Percentiles rank a stretch among this genome's conserved stretches.
Conservation (phyloP, 768 basidiomycete species). For the Leccinum variicolor region DNA sequence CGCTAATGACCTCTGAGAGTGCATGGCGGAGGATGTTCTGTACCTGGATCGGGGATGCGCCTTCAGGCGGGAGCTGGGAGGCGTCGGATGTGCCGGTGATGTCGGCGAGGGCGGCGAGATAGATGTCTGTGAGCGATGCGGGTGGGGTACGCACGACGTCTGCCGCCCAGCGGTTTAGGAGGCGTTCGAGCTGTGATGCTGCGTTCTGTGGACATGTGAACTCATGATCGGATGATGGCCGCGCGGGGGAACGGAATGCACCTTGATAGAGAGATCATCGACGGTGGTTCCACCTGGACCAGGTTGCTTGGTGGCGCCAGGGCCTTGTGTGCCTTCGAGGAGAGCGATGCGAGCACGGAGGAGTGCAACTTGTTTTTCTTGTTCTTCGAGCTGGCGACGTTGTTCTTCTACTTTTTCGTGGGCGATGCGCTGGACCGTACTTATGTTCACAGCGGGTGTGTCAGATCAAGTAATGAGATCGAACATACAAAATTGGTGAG, state of each 20-base stretch:
- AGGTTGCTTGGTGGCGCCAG: slow-evolving; percentile 33
- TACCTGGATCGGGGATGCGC: slow-evolving; percentile 63
- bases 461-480: not conserved
- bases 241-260: slow-evolving; percentile 26
- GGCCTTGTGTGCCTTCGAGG: slow-evolving; percentile 54
- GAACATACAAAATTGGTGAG: slow-evolving; percentile 72
- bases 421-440: slow-evolving; percentile 57
- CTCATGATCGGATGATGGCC: not conserved
- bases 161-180: slow-evolving; percentile 86
- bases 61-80: slow-evolving; percentile 39
- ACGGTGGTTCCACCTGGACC: slow-evolving; percentile 63
- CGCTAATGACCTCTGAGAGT: slow-evolving; percentile 67
- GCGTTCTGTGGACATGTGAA: slow-evolving; percentile 49
- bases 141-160: slow-evolving; percentile 63
- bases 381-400: slow-evolving; percentile 72
- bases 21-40: slow-evolving; percentile 81
- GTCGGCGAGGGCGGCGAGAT: slow-evolving; percentile 57
- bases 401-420: slow-evolving; percentile 89
- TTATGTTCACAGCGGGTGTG: too few species aligned
- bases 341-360: slow-evolving; percentile 67
- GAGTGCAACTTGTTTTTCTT: slow-evolving; percentile 76
- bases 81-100: slow-evolving; percentile 42
- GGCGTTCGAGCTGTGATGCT: slow-evolving; percentile 76
- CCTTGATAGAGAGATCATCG: slow-evolving; percentile 89
- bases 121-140: slow-evolving; percentile 48